Evolutionary conservation across 805 yeast genomes (phyloP), one percentile per base, ranked within the genome.

Genomic region (Candida succiphila): DNA sequence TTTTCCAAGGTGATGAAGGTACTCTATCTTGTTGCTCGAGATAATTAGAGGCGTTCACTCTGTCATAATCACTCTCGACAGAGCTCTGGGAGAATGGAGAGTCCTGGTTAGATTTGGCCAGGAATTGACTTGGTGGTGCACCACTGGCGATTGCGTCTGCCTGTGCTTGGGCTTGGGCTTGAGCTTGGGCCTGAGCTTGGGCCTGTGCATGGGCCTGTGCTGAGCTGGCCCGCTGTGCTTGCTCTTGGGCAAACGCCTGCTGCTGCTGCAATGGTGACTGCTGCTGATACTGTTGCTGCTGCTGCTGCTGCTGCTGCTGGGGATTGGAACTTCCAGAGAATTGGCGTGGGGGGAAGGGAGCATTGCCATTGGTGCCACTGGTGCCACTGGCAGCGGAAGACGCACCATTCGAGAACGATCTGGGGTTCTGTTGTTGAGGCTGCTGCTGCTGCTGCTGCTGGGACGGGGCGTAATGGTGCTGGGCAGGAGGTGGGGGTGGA

Each of bases 1-100:
- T 63, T 33, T 61, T 64, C 94, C 92, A 83, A 1, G 88, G 87
- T 22, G 27, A 9, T 16, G 26, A 4, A 10, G 26, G 13, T 23
- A n/a, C 7, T 14, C 28, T n/a, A 8, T n/a, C 10, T 25, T 25
- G 32, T 12, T 7, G n/a, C 13, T 15, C 21, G 25, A 14, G 17
- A 16, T 26, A 13, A 8, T 5, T 20, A 7, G 12, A 4, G 5
- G 5, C 6, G 10, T 26, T n/a, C 6, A 26, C 22, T 17, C 18
- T 27, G 12, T 30, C 32, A 7, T 20, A 20, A 5, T 30, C 32
- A 17, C 24, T 17, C 14, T 30, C 32, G 5, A 26, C 20, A 16
- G 32, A 30, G 6, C 20, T 22, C 13, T 22, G 27, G 14, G 32
- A 30, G n/a, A 20, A 30, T 22, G 32, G 32, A 8, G 32, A 30